Base-by-base conservation (phyloP, 2,329 filamentous ascomycete genomes). In the Exophiala lecanii-corni region DNA sequence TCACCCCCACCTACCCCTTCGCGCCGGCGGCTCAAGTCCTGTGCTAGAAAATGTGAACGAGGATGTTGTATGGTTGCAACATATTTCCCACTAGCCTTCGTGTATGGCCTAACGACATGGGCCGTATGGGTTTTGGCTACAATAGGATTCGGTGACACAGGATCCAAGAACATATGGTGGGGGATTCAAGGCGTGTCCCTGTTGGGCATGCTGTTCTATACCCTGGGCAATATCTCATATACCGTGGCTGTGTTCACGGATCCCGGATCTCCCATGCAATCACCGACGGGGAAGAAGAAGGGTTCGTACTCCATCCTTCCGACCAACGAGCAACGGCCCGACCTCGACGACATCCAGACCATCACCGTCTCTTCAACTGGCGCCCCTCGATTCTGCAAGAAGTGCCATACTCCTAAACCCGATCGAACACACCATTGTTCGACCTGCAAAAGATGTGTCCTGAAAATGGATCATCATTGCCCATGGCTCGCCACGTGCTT, bases 391-490 rank as follows among this genome's bases (percentile, higher is more conserved):
- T 97, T 84, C 71, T 98, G 92, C 75, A 97, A 97, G 70, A 98
- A 98, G 69, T 98, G 92, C 66, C 86, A 94, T 69, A 83, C 83
- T 39, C 80, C 86, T 51, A 98, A 98, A 70, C 92, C 92, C 31
- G 92, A 98, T 68, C 86, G 92, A 49, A 82, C 91, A 21, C 92
- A 98, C 65, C 92, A 98, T 71, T 98, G 92, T 74, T 94, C 88
- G 9, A 94, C 89, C 3, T 98, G 92, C 68, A 81, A 84, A 55
- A 84, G 85, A 59, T 98, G 92, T 64, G 89, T 98, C 18, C 74
- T 98, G 64, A 98, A 98, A 73, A 98, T 98, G 92, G 92, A 98
- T 62, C 92, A 98, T 65, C 92, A 98, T 69, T 98, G 92, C 63
- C 92, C 92, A 12, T 98, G 92, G 92, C 76, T 98, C 37, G 91